Conservation (phyloP, 331 rosid species). For the Prunus yedoensis region DNA sequence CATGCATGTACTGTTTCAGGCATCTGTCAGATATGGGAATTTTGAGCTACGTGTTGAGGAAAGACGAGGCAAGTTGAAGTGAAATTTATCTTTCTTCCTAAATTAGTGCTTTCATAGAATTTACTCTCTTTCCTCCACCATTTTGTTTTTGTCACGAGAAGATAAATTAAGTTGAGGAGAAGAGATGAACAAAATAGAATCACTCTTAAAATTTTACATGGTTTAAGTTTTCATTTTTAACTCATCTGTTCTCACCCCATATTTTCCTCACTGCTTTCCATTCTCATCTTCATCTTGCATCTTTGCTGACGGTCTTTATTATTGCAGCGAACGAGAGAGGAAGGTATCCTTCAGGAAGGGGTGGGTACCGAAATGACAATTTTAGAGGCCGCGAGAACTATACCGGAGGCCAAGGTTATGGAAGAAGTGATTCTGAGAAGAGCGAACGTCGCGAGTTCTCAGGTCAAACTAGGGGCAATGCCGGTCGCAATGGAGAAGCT, state of each 20-base stretch:
- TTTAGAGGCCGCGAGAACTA: slow-evolving; percentile 58
- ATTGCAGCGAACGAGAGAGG: slow-evolving; percentile 65
- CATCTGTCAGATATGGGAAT: slow-evolving; percentile 43
- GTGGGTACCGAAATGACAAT: slow-evolving; percentile 57
- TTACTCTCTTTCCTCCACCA: not conserved
- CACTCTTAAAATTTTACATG: too few species aligned
- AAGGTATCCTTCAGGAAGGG: slow-evolving; percentile 57
- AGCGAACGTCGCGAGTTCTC: slow-evolving; percentile 40
- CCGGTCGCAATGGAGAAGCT: slow-evolving; percentile 46
- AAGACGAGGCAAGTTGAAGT: slow-evolving; percentile 59
- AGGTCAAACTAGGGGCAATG: slow-evolving; percentile 43
- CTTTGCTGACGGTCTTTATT: not conserved
- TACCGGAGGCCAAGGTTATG: slow-evolving; percentile 41
- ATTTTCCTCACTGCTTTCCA: not conserved
- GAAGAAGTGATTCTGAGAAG: slow-evolving; percentile 57
- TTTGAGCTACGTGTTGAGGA: slow-evolving; percentile 66
- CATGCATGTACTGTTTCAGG: slow-evolving; percentile 39
- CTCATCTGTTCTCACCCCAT: not conserved
- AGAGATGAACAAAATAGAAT: too few species aligned
- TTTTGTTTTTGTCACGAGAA: not conserved
- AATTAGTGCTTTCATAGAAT: not conserved
- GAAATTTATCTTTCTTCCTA: not conserved
- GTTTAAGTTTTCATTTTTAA: too few species aligned
- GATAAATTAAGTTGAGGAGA: too few species aligned
- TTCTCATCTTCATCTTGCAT: not conserved